Percentiles rank a stretch among this genome's conserved stretches.
These are phyloP conservation scores for Sporothrix schenckii DNA, from an alignment of 2,329 filamentous ascomycete genomes.

Conservation along the genomic window DNA sequence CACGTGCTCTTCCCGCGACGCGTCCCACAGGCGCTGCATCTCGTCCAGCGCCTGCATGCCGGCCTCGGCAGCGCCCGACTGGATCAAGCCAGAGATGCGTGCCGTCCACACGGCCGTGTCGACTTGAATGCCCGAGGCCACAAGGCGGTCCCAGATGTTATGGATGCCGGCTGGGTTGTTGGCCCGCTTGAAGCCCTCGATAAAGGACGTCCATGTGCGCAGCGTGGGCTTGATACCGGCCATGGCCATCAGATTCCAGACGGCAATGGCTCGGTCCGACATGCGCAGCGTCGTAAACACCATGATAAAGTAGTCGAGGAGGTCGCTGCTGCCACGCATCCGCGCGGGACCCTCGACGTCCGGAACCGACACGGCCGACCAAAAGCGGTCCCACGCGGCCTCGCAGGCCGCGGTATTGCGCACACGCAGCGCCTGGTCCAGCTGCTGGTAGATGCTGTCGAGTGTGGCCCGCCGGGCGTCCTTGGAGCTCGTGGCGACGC, in stretches of 20 bases:
- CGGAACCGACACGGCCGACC: constrained; percentile 37
- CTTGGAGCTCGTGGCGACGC: background rate
- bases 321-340: constrained; percentile 34
- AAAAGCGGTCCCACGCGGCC: constrained; percentile 41
- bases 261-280: constrained; percentile 41
- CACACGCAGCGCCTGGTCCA: constrained; percentile 40
- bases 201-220: constrained; percentile 72
- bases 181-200: constrained; percentile 67
- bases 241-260: constrained; percentile 50
- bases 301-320: constrained; percentile 46
- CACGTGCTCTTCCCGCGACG: constrained; percentile 31
- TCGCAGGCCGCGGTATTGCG: constrained; percentile 38
- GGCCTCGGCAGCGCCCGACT: constrained; percentile 54
- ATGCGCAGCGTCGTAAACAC: constrained; percentile 42
- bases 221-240: constrained; percentile 61
- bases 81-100: constrained; percentile 67
- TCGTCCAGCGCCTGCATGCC: constrained; percentile 68
- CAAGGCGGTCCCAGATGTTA: constrained; percentile 68
- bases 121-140: constrained; percentile 59
- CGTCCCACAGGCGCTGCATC: constrained; percentile 65
- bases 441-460: constrained; percentile 37
- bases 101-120: constrained; percentile 71
- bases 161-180: constrained; percentile 63
- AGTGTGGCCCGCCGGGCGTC: constrained; percentile 5
- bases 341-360: constrained; percentile 33